phyloP scores from a whole-genome alignment of 768 basidiomycete species.

The Sarcodon aspratus region DNA sequence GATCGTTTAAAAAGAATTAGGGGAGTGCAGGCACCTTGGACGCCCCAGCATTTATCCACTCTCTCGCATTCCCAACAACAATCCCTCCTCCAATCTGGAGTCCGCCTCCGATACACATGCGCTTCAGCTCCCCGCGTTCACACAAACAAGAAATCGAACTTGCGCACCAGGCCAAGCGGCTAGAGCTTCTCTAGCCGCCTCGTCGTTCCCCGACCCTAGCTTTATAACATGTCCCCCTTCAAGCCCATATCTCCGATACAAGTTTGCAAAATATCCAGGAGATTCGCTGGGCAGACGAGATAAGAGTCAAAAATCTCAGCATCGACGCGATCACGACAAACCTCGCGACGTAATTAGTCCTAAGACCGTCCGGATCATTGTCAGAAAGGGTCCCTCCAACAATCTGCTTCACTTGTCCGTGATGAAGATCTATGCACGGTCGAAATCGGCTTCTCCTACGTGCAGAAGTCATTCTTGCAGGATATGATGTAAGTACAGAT shows the following conservation, averaged over 20 bases:
- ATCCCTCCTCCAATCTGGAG: constrained; percentile 95
- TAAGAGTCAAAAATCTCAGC: constrained; percentile 6
- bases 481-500: too few relatives aligned
- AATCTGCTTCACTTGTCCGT: constrained; percentile 95
- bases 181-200: constrained; percentile 79
- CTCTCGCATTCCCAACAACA: constrained; percentile 61
- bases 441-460: constrained; percentile 33
- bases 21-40: constrained; percentile 53
- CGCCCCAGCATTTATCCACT: constrained; percentile 85
- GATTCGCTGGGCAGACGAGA: constrained; percentile 41
- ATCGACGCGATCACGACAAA: constrained; percentile 20
- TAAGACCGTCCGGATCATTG: constrained; percentile 40
- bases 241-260: constrained; percentile 63
- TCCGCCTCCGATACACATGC: constrained; percentile 31
- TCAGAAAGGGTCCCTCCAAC: constrained; percentile 91
- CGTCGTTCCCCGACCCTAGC: constrained; percentile 82
- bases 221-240: constrained; percentile 94
- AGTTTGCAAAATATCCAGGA: constrained; percentile 64
- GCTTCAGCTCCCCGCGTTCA: neutral
- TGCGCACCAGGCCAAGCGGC: constrained; percentile 67
- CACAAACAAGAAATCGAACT: neutral
- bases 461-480: too few relatives aligned
- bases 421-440: constrained; percentile 96
- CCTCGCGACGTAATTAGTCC: constrained; percentile 91
- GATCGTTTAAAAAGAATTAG: neutral